Base-by-base conservation (phyloP, 169 alveolate genomes). In the Plasmodium malariae region DNA sequence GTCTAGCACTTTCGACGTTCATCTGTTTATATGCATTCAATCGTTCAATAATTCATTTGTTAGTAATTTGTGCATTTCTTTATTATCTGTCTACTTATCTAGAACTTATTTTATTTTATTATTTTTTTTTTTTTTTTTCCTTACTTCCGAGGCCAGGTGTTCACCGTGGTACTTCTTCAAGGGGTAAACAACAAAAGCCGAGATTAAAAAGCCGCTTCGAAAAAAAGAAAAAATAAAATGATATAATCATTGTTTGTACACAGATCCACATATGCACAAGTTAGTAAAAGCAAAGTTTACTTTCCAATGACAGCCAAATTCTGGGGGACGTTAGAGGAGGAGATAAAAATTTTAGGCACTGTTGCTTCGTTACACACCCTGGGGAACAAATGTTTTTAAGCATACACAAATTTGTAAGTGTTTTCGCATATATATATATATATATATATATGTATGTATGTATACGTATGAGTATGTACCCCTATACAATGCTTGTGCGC, bases 161-260 rank as follows among this genome's bases (percentile, higher is more conserved):
- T 83, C 91, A 6, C 91, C 91, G 34, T 65, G 45, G n/a, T 83
- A 24, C 57, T 83, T 83, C 62, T 83, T 83, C 71, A 83, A 71
- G 5, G 91, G 85, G 59, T 83, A 83, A 17, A 83, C 60, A 12
- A 83, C 91, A 70, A 83, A 83, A 24, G 91, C 91, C 1, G 91
- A 67, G 40, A 83, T 65, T 69, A 83, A 71, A 55, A 83, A 83
- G n/a, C 91, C 91, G 40, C 91, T 83, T 32, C n/a, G 49, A 59
- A 74, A 48, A 40, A 40, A 67, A 48, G n/a, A 45, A 0, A 48
- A 30, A 26, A 14, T 14, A 49, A 54, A 73, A 49, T 14, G n/a
- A n/a, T n/a, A n/a, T n/a, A n/a, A n/a, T n/a, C n/a, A n/a, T n/a
- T 28, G 32, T n/a, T 5, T 11, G 26, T 59, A 21, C 0, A 59